Conservation (phyloP, 192 early-diverging fungal species). For the Entomortierella chlamydospora region DNA sequence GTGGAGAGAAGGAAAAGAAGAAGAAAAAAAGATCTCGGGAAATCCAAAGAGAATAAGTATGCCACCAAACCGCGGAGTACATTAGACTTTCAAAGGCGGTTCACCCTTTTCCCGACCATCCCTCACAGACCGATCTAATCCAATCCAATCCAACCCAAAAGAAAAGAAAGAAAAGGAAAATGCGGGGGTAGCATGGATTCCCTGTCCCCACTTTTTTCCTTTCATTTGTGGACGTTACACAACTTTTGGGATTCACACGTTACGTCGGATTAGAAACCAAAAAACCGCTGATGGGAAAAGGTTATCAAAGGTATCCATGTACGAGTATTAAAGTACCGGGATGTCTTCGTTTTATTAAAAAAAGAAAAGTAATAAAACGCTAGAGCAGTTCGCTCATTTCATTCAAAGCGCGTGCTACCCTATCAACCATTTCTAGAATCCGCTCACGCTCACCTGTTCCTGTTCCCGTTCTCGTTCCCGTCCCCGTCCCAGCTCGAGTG, state of each 20-base stretch:
- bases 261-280: no score
- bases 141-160: no score
- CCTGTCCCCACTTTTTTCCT: slow-evolving; percentile 43
- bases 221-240: slow-evolving; percentile 14
- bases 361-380: no score
- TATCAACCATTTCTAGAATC: slow-evolving; percentile 31
- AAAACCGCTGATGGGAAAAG: slow-evolving; percentile 16
- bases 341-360: not conserved
- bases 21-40: not conserved
- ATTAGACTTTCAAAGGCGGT: no score
- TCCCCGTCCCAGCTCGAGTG: no score
- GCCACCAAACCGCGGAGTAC: no score
- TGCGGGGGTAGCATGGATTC: slow-evolving; percentile 22
- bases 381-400: slow-evolving; percentile 18
- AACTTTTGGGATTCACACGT: not conserved
- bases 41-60: not conserved
- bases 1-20: not conserved
- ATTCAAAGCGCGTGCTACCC: slow-evolving; percentile 28
- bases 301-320: no score
- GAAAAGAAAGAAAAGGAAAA: slow-evolving; percentile 7
- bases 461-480: no score
- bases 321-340: not conserved
- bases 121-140: slow-evolving; percentile 1
- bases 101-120: no score
- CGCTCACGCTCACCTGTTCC: slow-evolving; percentile 24